Percentiles rank a stretch among this genome's conserved stretches.
Evolutionary conservation across 331 rosid genomes (phyloP).

Genomic region (Spiraea crenata): DNA sequence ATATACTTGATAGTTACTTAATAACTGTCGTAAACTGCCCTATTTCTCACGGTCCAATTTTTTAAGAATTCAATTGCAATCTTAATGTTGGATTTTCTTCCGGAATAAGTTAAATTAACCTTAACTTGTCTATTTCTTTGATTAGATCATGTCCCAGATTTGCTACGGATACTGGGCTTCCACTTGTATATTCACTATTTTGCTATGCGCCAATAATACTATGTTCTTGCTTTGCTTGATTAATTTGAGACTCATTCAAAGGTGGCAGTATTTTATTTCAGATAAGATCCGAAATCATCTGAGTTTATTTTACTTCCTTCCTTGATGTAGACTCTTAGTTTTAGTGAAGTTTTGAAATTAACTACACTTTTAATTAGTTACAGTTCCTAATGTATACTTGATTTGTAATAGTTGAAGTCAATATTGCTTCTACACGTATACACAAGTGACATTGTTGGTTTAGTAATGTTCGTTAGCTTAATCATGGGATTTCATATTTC

Average conservation of each 20-base stretch:
- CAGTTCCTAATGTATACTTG: too few species aligned
- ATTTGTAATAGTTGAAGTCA: too few species aligned
- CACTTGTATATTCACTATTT: background rate
- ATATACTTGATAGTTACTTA: background rate
- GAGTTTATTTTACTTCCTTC: background rate
- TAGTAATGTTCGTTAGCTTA: too few species aligned
- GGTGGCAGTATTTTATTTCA: constrained; percentile 1
- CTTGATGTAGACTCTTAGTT: background rate
- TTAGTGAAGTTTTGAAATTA: background rate
- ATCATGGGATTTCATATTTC: background rate
- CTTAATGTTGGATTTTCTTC: constrained; percentile 19
- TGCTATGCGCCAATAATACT: background rate
- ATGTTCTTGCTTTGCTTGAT: constrained; percentile 3
- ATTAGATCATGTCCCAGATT: constrained; percentile 15
- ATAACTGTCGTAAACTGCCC: background rate
- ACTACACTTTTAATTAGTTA: background rate
- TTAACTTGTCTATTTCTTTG: constrained; percentile 18
- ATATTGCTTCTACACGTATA: background rate
- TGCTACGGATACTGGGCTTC: constrained; percentile 12
- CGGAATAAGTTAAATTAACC: background rate
- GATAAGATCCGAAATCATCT: background rate
- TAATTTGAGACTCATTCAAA: constrained; percentile 19
- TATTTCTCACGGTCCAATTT: background rate
- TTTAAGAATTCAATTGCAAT: constrained; percentile 13
- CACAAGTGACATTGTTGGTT: background rate